Evolutionary conservation across 1,284 basidiomycete genomes (phyloP).

Genomic region (Kwoniella shivajii): DNA sequence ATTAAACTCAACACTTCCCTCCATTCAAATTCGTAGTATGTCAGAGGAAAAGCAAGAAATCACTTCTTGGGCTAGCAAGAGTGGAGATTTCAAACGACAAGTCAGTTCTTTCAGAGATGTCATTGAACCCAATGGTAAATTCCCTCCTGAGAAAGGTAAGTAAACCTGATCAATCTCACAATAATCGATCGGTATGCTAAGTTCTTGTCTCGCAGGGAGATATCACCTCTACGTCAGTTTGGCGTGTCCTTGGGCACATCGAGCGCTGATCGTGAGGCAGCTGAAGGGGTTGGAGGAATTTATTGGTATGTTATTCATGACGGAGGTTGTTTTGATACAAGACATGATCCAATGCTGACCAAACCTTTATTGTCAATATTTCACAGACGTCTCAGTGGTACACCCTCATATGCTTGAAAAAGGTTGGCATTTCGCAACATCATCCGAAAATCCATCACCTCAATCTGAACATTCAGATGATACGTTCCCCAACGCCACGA

Average conservation of each 20-base stretch:
- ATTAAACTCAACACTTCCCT: background rate
- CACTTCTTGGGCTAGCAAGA: constrained; percentile 64
- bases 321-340: constrained; percentile 4
- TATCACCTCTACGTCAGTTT: constrained; percentile 87
- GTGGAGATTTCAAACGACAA: constrained; percentile 82
- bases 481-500: constrained; percentile 69
- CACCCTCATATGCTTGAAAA: constrained; percentile 80
- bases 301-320: constrained; percentile 61
- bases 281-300: constrained; percentile 88
- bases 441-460: constrained; percentile 27
- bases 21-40: constrained; percentile 9
- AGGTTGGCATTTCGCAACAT: constrained; percentile 78
- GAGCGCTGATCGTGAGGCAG: constrained; percentile 82
- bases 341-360: background rate
- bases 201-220: constrained; percentile 59
- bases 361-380: background rate
- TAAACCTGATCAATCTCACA: constrained; percentile 12
- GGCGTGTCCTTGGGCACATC: constrained; percentile 88
- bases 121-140: constrained; percentile 73
- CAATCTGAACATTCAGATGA: constrained; percentile 55
- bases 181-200: background rate
- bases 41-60: constrained; percentile 56
- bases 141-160: constrained; percentile 77
- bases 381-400: constrained; percentile 72
- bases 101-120: constrained; percentile 71